These are phyloP conservation scores for Rhynchospora tenuis DNA, from an alignment of 176 grass and related monocot genomes.

Conservation along the genomic window DNA sequence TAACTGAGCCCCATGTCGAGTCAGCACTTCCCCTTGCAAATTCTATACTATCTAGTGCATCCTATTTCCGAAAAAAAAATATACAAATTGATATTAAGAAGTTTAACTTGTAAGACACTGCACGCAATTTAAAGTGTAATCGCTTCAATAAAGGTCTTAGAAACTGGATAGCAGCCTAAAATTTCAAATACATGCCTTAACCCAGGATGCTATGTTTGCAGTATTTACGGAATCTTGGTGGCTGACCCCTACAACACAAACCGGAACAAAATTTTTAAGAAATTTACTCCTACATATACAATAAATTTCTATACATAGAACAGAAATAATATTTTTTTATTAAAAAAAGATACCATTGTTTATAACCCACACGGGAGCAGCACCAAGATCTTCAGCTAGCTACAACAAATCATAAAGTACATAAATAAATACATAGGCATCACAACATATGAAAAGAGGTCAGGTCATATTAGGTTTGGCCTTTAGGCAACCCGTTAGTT, in stretches of 20 bases:
- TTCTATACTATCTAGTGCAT: slow-evolving; percentile 81
- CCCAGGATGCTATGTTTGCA: slow-evolving; percentile 28
- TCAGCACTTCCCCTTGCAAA: slow-evolving; percentile 76
- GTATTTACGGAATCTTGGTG: slow-evolving; percentile 47
- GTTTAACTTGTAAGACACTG: background rate
- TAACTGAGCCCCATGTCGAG: slow-evolving; percentile 90
- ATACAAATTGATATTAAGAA: background rate
- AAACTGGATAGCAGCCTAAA: background rate
- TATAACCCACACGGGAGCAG: slow-evolving; percentile 82
- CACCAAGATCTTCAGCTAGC: slow-evolving; percentile 76
- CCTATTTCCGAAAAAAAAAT: slow-evolving; percentile 44
- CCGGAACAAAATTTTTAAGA: background rate
- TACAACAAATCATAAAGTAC: slow-evolving; percentile 26
- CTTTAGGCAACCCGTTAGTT: background rate
- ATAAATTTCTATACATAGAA: background rate
- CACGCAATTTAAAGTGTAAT: background rate
- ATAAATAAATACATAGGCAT: background rate
- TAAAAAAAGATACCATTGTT: slow-evolving; percentile 65
- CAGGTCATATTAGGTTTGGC: background rate
- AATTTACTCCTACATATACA: background rate
- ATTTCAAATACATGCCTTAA: slow-evolving; percentile 42
- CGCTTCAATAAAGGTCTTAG: background rate
- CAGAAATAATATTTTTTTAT: slow-evolving; percentile 1
- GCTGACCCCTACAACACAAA: slow-evolving; percentile 48
- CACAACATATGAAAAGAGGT: background rate